Percentiles rank a stretch among this genome's conserved stretches.
Conservation (phyloP, 441 rosid genomes). For the Pelargonium australe region DNA sequence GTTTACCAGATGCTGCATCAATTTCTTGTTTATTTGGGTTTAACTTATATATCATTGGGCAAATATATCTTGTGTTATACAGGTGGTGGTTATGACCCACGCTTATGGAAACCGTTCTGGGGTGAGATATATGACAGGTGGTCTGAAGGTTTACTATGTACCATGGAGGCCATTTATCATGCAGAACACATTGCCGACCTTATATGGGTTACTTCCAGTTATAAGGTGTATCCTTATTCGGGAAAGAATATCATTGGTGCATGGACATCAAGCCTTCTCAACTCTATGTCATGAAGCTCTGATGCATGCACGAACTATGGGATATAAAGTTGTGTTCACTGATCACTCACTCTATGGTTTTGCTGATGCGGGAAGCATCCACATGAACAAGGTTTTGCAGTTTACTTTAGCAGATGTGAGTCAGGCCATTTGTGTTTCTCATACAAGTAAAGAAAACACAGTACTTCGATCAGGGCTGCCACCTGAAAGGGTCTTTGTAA, state of each 20-base stretch:
- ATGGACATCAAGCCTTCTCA: constrained; percentile 96
- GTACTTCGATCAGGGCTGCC: constrained; percentile 81
- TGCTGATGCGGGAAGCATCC: constrained; percentile 91
- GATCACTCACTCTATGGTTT: constrained; percentile 94
- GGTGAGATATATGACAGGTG: constrained; percentile 80
- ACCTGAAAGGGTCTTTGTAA: constrained; percentile 74
- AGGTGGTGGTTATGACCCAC: constrained; percentile 96
- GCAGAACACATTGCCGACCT: constrained; percentile 73
- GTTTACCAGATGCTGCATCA: background rate
- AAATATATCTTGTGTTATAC: constrained; percentile 21
- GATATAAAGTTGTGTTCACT: constrained; percentile 82
- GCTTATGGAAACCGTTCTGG: constrained; percentile 86
- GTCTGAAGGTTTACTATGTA: constrained; percentile 73
- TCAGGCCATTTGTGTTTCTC: constrained; percentile 94
- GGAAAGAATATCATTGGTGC: constrained; percentile 75
- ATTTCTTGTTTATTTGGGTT: background rate
- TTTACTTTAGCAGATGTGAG: constrained; percentile 91
- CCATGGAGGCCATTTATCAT: constrained; percentile 77
- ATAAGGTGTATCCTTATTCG: constrained; percentile 67
- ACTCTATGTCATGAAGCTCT: constrained; percentile 94
- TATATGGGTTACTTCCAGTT: constrained; percentile 70
- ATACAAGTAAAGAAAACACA: constrained; percentile 93
- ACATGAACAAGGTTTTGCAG: constrained; percentile 94
- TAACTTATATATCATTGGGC: background rate
- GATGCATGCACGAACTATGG: constrained; percentile 95